Percentiles rank a stretch among this genome's conserved stretches.
These are phyloP conservation scores for Conoideocrella luteorostrata DNA, from an alignment of 2,329 filamentous ascomycete genomes.

Conservation along the genomic window DNA sequence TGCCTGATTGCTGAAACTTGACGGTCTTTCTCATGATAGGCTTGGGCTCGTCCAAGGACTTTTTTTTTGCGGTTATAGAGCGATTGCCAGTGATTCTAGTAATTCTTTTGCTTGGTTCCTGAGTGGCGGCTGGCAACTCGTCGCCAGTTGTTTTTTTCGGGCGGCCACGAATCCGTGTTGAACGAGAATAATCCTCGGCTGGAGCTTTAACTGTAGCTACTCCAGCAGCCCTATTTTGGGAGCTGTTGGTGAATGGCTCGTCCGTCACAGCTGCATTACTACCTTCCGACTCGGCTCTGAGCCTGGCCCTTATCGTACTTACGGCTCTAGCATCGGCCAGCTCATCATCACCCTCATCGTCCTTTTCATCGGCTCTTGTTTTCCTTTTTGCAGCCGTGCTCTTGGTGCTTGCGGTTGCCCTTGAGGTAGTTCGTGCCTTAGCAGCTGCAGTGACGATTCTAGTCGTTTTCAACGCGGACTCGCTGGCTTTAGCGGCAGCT, in stretches of 20 bases:
- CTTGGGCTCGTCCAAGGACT: constrained; percentile 29
- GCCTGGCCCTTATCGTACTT: constrained; percentile 35
- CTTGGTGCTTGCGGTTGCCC: constrained; percentile 25
- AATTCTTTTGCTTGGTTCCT: constrained; percentile 25
- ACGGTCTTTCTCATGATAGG: constrained; percentile 52
- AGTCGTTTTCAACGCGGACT: constrained; percentile 32
- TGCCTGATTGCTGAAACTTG: constrained; percentile 58
- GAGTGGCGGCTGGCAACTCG: constrained; percentile 16
- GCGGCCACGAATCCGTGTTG: constrained; percentile 31
- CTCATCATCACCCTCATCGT: constrained; percentile 38
- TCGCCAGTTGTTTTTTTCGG: constrained; percentile 32
- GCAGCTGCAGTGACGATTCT: constrained; percentile 43
- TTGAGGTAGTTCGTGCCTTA: constrained; percentile 36
- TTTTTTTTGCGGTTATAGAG: constrained; percentile 20
- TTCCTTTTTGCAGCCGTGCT: constrained; percentile 40
- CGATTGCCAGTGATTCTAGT: constrained; percentile 20
- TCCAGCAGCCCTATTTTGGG: constrained; percentile 21
- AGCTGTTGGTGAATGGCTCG: neutral
- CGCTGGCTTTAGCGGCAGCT: constrained; percentile 35
- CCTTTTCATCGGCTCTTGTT: constrained; percentile 45
- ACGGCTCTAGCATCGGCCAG: constrained; percentile 23
- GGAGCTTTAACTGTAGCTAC: constrained; percentile 19
- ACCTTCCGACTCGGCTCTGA: constrained; percentile 29
- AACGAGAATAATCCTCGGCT: constrained; percentile 13
- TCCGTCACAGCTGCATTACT: constrained; percentile 5